These are phyloP conservation scores for Solanum habrochaites DNA, from an alignment of 257 asterid species.

Conservation along the genomic window DNA sequence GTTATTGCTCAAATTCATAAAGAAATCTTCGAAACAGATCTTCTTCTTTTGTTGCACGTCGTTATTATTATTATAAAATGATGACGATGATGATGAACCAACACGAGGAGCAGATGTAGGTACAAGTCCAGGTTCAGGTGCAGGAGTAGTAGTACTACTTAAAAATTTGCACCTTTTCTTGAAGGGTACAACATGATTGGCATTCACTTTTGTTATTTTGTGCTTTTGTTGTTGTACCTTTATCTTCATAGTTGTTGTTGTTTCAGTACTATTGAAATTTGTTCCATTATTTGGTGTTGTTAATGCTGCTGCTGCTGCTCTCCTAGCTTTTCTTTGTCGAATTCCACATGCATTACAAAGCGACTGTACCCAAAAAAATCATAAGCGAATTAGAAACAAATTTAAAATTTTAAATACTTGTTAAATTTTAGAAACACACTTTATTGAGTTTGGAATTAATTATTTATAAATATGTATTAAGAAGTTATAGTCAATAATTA, in stretches of 20 bases:
- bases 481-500: neutral
- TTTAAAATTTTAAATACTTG: neutral
- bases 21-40: slow-evolving; percentile 59
- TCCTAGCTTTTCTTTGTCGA: slow-evolving; percentile 82
- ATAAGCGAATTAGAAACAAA: neutral
- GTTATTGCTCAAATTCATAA: slow-evolving; percentile 57
- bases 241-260: slow-evolving; percentile 29
- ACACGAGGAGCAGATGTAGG: neutral
- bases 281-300: slow-evolving; percentile 3
- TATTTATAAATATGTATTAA: neutral
- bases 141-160: neutral
- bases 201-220: slow-evolving; percentile 16
- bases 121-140: neutral
- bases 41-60: slow-evolving; percentile 16
- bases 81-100: slow-evolving; percentile 1
- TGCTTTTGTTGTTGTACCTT: slow-evolving; percentile 36
- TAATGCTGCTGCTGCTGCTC: slow-evolving; percentile 49
- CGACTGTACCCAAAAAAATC: slow-evolving; percentile 25
- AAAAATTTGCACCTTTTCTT: slow-evolving; percentile 49
- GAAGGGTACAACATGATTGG: slow-evolving; percentile 17
- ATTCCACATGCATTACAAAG: slow-evolving; percentile 97
- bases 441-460: neutral
- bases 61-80: neutral
- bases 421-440: neutral
- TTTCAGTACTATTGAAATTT: neutral